Percentiles rank a stretch among this genome's conserved stretches.
Conservation (phyloP, 768 basidiomycete genomes). For the Suillus clintonianus region DNA sequence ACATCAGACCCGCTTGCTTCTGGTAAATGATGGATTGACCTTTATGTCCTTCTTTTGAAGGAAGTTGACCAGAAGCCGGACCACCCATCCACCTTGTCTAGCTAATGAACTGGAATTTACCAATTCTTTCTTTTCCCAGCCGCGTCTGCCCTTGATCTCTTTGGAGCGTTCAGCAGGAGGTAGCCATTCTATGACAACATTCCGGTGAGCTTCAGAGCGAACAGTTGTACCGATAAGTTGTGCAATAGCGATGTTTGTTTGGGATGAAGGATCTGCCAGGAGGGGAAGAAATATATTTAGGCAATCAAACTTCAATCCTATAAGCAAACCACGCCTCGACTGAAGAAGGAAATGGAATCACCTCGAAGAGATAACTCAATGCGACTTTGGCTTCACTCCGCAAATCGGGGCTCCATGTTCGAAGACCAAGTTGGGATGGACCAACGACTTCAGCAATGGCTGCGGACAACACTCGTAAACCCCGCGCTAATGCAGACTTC, state of each 20-base stretch:
- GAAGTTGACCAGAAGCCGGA: conserved; percentile 49
- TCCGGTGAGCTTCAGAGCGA: conserved; percentile 50
- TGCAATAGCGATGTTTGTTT: conserved; percentile 51
- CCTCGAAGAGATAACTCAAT: conserved; percentile 62
- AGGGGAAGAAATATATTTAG: conserved; percentile 71
- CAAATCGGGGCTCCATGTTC: conserved; percentile 34
- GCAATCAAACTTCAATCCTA: conserved; percentile 47
- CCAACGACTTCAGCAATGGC: conserved; percentile 70
- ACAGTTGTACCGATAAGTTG: conserved; percentile 59
- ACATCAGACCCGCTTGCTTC: neutral
- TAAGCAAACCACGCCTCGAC: neutral
- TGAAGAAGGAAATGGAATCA: conserved; percentile 22
- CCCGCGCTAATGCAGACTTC: conserved; percentile 62
- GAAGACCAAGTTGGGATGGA: conserved; percentile 67
- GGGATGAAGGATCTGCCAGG: conserved; percentile 44
- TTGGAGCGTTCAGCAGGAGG: conserved; percentile 56
- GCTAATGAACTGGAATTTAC: conserved; percentile 39
- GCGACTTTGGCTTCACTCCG: conserved; percentile 56
- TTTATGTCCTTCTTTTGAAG: conserved; percentile 56
- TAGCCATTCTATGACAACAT: conserved; percentile 59
- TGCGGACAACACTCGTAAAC: conserved; percentile 56
- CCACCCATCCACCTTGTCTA: conserved; percentile 61
- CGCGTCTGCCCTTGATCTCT: conserved; percentile 59
- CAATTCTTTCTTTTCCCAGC: conserved; percentile 69
- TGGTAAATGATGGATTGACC: conserved; percentile 31